A percentile compares a stretch with the other conserved stretches of the same genome.
Conservation (phyloP, 2,329 filamentous ascomycete genomes). For the Metarhizium anisopliae region DNA sequence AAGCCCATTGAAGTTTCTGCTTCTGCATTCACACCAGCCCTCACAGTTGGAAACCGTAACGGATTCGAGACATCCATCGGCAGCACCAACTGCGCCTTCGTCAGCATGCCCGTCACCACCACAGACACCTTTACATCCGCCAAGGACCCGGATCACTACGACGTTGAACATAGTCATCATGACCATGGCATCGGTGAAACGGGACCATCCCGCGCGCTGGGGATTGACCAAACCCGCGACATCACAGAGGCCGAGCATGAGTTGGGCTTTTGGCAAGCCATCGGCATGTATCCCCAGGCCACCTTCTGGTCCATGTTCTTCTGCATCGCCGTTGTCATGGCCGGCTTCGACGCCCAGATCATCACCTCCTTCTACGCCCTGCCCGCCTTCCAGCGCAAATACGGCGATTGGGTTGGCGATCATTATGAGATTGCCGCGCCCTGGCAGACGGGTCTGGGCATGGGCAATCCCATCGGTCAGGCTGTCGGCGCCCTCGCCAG, state of each 20-base stretch:
- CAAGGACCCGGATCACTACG: not conserved
- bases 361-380: conserved; percentile 30
- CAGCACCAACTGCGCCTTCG: not conserved
- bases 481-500: conserved; percentile 32
- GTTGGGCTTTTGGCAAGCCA: conserved; percentile 19
- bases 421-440: conserved; percentile 30
- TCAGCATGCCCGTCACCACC: conserved; percentile 1
- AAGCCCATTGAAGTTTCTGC: too few relatives aligned
- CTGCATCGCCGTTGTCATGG: conserved; percentile 21
- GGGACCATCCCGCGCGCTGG: conserved; percentile 5
- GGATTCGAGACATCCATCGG: not conserved
- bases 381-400: conserved; percentile 21
- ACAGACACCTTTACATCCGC: not conserved
- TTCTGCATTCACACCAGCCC: not conserved
- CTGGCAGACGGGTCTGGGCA: conserved; percentile 40
- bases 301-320: conserved; percentile 21
- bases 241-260: conserved; percentile 16
- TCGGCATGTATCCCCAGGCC: conserved; percentile 28
- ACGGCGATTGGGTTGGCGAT: conserved; percentile 22
- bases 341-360: conserved; percentile 25
- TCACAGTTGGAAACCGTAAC: not conserved
- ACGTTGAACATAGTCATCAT: not conserved
- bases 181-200: not conserved
- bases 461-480: conserved; percentile 35
- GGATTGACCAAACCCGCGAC: conserved; percentile 14